Base-by-base conservation (phyloP, 2,329 filamentous ascomycete genomes). In the Hortaea werneckii region DNA sequence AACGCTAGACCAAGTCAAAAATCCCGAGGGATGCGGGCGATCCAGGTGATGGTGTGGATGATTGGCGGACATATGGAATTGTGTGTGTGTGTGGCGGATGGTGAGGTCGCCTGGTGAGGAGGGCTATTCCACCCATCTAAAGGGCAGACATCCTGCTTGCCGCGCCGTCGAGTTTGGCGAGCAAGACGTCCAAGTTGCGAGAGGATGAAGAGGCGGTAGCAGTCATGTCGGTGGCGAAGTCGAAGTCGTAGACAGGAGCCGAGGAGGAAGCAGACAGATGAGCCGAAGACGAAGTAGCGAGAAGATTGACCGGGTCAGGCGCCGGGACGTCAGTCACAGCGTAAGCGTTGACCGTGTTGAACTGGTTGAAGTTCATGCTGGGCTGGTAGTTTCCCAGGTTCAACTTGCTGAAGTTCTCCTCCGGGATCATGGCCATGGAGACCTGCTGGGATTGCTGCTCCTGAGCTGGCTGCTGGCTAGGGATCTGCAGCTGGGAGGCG, bases 351-450 rank as follows among this genome's bases (percentile, higher is more conserved):
- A 62, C 60, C 44, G 56, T 58, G 42, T 55, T 43, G 45, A 45
- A 53, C 56, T 58, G 63, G 59, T 69, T 69, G 48, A 55, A 56
- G 48, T 60, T 61, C 55, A 63, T 57, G 63, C 71, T 73, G 64
- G 75, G 80, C 44, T 67, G 63, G 58, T 63, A 65, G 56, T 63
- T 65, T 48, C 77, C 77, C 40, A 88, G 65, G 57, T 78, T 76
- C 57, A 92, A 75, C 67, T 83, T 78, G 44, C 81, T 79, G 57
- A 88, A 82, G 58, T 94, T 85, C 56, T 85, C 80, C 67, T 94
- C 87, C 1, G 87, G 86, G 40, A 94, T 80, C 76, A 89, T 84
- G 47, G 84, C 79, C 76, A 94, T 85, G 59, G 82, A 82, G 53
- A 89, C 69, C 47, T 78, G 76, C 27, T 70, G 64, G 44, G 54